These are phyloP conservation scores for Microsporum ferrugineum DNA, from an alignment of 2,329 filamentous ascomycete species.

Conservation along the genomic window DNA sequence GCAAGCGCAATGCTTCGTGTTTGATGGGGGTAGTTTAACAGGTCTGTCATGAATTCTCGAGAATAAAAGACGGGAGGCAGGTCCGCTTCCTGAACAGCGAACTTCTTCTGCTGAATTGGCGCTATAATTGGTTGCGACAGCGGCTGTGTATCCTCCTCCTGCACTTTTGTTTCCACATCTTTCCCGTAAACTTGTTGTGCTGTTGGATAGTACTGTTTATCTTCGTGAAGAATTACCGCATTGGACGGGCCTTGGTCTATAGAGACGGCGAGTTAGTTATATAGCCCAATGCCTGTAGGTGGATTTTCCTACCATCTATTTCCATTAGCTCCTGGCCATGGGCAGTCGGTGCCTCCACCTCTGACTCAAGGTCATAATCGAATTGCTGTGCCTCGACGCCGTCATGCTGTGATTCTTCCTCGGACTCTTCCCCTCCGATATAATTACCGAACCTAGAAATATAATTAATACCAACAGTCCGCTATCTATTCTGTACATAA, in stretches of 20 bases:
- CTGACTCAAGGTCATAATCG: constrained; percentile 58
- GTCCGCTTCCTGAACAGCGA: constrained; percentile 83
- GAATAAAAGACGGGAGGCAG: constrained; percentile 81
- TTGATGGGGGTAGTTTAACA: constrained; percentile 93
- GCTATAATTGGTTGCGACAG: constrained; percentile 87
- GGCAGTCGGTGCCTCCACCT: constrained; percentile 48
- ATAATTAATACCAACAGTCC: constrained; percentile 14
- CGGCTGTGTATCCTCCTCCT: constrained; percentile 93
- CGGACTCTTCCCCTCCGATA: constrained; percentile 85
- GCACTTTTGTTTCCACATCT: constrained; percentile 88
- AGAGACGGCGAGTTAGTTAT: background rate
- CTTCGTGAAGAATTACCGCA: constrained; percentile 93
- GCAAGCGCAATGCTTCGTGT: constrained; percentile 85
- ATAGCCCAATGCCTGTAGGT: background rate
- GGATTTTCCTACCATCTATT: constrained; percentile 52
- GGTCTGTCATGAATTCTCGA: constrained; percentile 81
- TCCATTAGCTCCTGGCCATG: constrained; percentile 85
- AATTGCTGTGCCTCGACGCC: constrained; percentile 71
- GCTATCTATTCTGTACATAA: background rate
- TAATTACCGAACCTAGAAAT: constrained; percentile 81
- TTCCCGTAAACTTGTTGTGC: constrained; percentile 88
- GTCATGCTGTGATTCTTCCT: constrained; percentile 68
- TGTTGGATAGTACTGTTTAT: constrained; percentile 99
- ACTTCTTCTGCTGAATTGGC: constrained; percentile 89
- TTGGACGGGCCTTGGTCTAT: constrained; percentile 77